Conservation (phyloP, 768 basidiomycete species). For the Cystobasidium onofrii region DNA sequence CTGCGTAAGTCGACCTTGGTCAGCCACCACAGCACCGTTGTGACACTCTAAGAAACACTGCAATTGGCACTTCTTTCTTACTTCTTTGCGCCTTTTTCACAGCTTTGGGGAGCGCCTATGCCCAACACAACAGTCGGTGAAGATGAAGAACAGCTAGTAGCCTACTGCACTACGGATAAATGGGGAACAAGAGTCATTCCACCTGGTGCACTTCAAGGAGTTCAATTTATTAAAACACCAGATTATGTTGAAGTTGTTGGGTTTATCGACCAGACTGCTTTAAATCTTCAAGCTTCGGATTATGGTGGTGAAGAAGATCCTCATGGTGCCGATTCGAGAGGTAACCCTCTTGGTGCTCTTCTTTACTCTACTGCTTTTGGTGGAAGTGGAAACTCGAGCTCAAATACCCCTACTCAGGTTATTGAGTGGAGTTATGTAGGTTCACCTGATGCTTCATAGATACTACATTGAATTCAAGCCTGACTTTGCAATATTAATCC, state of each 20-base stretch:
- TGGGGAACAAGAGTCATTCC: slow-evolving; percentile 68
- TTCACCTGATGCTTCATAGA: neutral
- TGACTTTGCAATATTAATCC: too few relatives aligned
- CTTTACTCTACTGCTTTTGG: slow-evolving; percentile 27
- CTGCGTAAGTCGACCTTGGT: slow-evolving; percentile 22
- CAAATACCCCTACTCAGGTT: slow-evolving; percentile 50
- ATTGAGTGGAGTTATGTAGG: slow-evolving; percentile 62
- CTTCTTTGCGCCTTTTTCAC: neutral
- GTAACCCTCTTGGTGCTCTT: slow-evolving; percentile 49
- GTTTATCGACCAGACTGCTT: slow-evolving; percentile 55
- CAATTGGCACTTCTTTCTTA: too few relatives aligned
- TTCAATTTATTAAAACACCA: slow-evolving; percentile 58
- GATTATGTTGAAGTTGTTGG: slow-evolving; percentile 52
- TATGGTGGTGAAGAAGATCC: slow-evolving; percentile 66
- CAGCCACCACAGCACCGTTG: neutral
- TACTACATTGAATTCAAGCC: too few relatives aligned
- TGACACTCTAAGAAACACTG: neutral
- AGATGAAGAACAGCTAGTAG: slow-evolving; percentile 54
- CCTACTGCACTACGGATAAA: slow-evolving; percentile 47
- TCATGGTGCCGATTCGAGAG: slow-evolving; percentile 67
- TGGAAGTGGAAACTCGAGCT: slow-evolving; percentile 41
- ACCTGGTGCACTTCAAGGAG: slow-evolving; percentile 56
- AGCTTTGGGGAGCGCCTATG: slow-evolving; percentile 30
- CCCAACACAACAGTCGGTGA: slow-evolving; percentile 49
- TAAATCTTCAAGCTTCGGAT: slow-evolving; percentile 55